Percentiles rank a stretch among this genome's conserved stretches.
These are phyloP conservation scores for Fusarium hostae DNA, from an alignment of 2,329 filamentous ascomycete species.

Conservation along the genomic window DNA sequence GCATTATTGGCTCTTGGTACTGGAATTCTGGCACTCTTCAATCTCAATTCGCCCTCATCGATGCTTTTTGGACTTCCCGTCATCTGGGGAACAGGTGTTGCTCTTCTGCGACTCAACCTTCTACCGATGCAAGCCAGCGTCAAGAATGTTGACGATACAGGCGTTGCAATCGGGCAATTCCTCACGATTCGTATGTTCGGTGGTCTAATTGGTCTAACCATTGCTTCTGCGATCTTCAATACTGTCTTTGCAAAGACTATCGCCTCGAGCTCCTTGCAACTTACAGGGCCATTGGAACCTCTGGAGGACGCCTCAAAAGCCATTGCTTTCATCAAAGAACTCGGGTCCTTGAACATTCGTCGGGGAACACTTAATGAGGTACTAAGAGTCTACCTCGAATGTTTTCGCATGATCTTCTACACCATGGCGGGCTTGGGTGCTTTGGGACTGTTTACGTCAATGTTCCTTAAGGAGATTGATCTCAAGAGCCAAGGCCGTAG, in stretches of 20 bases:
- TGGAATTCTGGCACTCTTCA: background rate
- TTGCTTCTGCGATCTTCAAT: slow-evolving; percentile 16
- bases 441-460: background rate
- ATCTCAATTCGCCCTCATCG: background rate
- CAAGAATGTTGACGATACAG: slow-evolving; percentile 1
- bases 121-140: slow-evolving; percentile 22
- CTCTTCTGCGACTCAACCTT: slow-evolving; percentile 3
- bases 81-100: slow-evolving; percentile 14
- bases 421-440: slow-evolving; percentile 6
- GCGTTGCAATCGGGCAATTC: slow-evolving; percentile 15
- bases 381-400: background rate
- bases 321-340: slow-evolving; percentile 15
- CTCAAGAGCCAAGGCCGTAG: slow-evolving; percentile 6
- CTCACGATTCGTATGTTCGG: slow-evolving; percentile 14
- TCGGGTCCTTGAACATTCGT: background rate
- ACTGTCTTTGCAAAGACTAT: slow-evolving; percentile 6
- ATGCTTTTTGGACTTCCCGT: slow-evolving; percentile 11
- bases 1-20: background rate
- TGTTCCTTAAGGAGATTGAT: slow-evolving; percentile 17
- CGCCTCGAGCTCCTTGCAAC: background rate
- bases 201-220: background rate
- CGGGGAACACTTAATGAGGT: background rate
- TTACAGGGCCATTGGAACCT: background rate
- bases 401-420: slow-evolving; percentile 9
- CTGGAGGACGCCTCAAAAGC: background rate